These are phyloP conservation scores for Monosporascus sp. DNA, from an alignment of 2,329 filamentous ascomycete genomes.

Conservation along the genomic window DNA sequence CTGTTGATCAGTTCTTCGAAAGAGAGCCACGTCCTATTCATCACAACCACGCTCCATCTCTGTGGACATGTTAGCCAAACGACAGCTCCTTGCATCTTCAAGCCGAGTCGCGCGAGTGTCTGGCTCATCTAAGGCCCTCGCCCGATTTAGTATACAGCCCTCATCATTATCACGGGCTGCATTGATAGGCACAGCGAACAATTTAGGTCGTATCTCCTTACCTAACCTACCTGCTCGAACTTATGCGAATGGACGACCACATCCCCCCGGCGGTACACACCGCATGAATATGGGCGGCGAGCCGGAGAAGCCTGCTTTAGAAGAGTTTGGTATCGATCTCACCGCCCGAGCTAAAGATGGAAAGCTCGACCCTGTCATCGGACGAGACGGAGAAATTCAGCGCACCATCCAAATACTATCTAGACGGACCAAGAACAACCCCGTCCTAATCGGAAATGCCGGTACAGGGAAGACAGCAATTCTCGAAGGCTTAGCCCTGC, in stretches of 20 bases:
- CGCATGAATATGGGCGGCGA: constrained; percentile 80
- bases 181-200: constrained; percentile 12
- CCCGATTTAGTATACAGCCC: constrained; percentile 16
- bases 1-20: background rate
- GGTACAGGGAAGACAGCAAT: constrained; percentile 94
- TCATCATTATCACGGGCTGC: constrained; percentile 18
- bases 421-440: constrained; percentile 90
- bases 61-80: constrained; percentile 34
- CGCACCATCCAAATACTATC: constrained; percentile 92
- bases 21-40: background rate
- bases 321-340: constrained; percentile 87
- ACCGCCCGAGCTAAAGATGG: constrained; percentile 80
- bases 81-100: constrained; percentile 30
- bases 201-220: constrained; percentile 11
- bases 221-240: constrained; percentile 31
- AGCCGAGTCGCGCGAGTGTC: constrained; percentile 25
- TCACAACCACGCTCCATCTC: background rate
- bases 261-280: constrained; percentile 87
- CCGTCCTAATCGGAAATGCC: constrained; percentile 85
- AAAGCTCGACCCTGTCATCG: constrained; percentile 94
- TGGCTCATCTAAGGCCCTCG: constrained; percentile 16
- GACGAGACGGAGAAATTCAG: constrained; percentile 85
- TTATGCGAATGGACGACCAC: constrained; percentile 70
- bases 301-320: constrained; percentile 77
- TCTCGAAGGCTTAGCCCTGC: constrained; percentile 80